Evolutionary conservation across 345 rosid genomes (phyloP), one percentile per base, ranked within the genome.

Genomic region (Cardamine occulta): DNA sequence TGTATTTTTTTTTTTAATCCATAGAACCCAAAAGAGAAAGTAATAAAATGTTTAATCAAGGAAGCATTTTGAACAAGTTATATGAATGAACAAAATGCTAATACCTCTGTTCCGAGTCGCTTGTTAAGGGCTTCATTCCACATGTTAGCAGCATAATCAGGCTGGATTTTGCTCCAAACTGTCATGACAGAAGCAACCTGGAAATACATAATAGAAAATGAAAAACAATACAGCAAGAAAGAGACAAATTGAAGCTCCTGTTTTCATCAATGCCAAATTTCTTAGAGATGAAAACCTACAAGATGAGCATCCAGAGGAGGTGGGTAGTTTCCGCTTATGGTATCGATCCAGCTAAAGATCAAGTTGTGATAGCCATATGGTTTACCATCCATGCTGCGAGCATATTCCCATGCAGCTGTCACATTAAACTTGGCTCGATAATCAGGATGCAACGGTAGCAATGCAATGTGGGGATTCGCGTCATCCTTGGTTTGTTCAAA

Each of bases 301-400:
- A 89, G 81, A 75, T 96, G 90, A 72, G 99, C 93, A 81, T 93
- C 93, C 81, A 96, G 73, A 21, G 99, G 99, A 3, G 99, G 93
- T 61, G 99, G 99, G 84, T 89, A 96, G 80, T 96, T 96, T 57
- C 83, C 93, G 10, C 80, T 79, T 17, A 82, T 35, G 74, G 98
- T 96, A 86, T 96, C 99, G 31, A 95, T 93, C 99, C 99, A 95
- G 85, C 99, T 93, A 79, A 95, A 95, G 72, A 95, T 88, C 98
- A 95, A 63, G 88, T 95, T 95, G 74, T 95, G 99, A 76, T 92
- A 93, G 75, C 98, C 99, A 74, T 95, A 95, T 47, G 98, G 98
- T 78, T 77, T 74, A 58, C 91, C 98, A 37, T 81, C 83, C 99
- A 95, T 93, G 85, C 88, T 89, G 61, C 80, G 74, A 52, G 91